A percentile compares a stretch with the other conserved stretches of the same genome.
Evolutionary conservation across 768 basidiomycete genomes (phyloP).

Genomic region (Phylloporus rhodoxanthus): DNA sequence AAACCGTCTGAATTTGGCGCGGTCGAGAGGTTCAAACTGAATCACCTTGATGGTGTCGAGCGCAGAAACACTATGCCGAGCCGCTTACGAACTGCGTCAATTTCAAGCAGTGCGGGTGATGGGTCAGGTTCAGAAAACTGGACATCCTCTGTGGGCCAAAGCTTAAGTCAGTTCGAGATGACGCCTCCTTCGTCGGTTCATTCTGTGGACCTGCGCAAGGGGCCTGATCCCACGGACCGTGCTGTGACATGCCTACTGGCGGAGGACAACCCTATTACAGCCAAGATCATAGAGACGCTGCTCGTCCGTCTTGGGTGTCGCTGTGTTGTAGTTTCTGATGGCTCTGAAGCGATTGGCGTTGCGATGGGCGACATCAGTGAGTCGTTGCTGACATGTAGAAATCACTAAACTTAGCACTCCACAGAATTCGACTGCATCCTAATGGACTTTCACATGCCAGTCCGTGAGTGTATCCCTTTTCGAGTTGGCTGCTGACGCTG

Average conservation of each 20-base stretch:
- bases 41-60: conserved; percentile 69
- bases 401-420: conserved; percentile 4
- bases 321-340: conserved; percentile 92
- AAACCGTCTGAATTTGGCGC: conserved; percentile 89
- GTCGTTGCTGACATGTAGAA: conserved; percentile 26
- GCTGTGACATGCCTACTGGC: conserved; percentile 92
- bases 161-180: conserved; percentile 46
- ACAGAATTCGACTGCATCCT: conserved; percentile 93
- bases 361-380: conserved; percentile 96
- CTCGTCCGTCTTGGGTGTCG: conserved; percentile 92
- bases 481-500: conserved; percentile 6
- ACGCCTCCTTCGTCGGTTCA: conserved; percentile 84
- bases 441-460: conserved; percentile 95
- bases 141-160: conserved; percentile 51
- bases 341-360: conserved; percentile 93
- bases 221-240: conserved; percentile 73
- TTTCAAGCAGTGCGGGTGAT: conserved; percentile 77
- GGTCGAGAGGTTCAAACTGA: conserved; percentile 82
- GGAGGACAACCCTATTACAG: conserved; percentile 97
- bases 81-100: conserved; percentile 78
- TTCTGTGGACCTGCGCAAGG: conserved; percentile 73
- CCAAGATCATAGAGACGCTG: conserved; percentile 94
- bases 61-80: conserved; percentile 84
- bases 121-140: conserved; percentile 74
- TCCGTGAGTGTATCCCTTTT: conserved; percentile 48